Conservation (phyloP, 768 basidiomycete species). For the Lactifluus rugatus region DNA sequence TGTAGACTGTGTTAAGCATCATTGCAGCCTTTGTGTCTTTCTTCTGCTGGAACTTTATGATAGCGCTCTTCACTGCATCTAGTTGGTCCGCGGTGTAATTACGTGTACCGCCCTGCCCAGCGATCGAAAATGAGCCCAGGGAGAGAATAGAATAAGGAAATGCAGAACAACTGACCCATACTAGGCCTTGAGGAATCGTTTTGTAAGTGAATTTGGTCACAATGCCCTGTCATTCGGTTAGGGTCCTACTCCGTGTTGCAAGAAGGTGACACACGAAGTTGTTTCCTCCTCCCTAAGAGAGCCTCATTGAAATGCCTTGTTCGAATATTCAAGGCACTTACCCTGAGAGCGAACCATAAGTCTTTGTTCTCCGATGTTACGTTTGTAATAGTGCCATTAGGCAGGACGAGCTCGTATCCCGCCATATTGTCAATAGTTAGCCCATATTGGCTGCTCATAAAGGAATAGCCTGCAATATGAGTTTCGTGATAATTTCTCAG, state of each 20-base stretch:
- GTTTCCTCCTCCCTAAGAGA: slow-evolving; percentile 9
- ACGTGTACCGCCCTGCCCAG: neutral
- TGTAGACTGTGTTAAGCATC: neutral
- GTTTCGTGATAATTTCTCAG: neutral
- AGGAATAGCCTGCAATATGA: slow-evolving; percentile 24
- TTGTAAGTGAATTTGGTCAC: slow-evolving; percentile 6
- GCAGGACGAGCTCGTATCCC: slow-evolving; percentile 24
- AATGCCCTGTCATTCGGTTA: neutral
- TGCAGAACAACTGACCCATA: neutral
- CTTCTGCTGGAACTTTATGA: neutral
- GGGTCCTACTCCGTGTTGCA: neutral
- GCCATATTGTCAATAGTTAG: slow-evolving; percentile 29
- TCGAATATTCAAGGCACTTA: neutral
- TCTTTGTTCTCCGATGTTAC: slow-evolving; percentile 3
- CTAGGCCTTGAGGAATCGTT: slow-evolving; percentile 1
- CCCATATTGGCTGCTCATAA: slow-evolving; percentile 12
- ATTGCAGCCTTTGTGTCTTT: neutral
- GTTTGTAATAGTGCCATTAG: slow-evolving; percentile 21
- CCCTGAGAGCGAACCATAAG: slow-evolving; percentile 15
- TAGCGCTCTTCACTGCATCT: neutral
- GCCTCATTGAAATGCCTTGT: neutral
- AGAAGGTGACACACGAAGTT: slow-evolving; percentile 4
- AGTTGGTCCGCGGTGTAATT: neutral
- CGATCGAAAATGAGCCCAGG: too few species aligned
- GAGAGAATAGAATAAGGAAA: neutral